Evolutionary conservation across 441 rosid genomes (phyloP), one percentile per base, ranked within the genome.

Genomic region (Syzygium malaccense): DNA sequence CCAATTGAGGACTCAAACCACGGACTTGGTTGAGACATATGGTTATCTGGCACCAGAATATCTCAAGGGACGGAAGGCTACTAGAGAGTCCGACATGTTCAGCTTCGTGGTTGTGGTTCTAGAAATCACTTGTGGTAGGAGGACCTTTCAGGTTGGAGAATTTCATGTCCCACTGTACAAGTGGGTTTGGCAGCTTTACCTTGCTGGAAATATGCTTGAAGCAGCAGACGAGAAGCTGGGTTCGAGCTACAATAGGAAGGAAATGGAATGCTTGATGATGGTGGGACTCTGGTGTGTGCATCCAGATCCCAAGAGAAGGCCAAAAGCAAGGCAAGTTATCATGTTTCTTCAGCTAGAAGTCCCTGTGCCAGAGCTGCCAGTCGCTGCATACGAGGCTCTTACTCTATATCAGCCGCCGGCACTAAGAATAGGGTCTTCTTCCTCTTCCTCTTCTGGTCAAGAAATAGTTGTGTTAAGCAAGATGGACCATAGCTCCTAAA

Each of bases 1-100:
- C 33, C 19, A 0, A 1, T 28, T n/a, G 8, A n/a, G 9, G 68
- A 60, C 68, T 60, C 68, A 0, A 60, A 60, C 68, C 2, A 60
- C 68, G 1, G 32, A 28, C n/a, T 18, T 60, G 68, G 68, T 60
- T 17, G 68, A 33, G 32, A 28, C 68, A 3, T n/a, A 3, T 0
- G 33, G 68, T 60, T 60, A 60, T n/a, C 68, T 28, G 33, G 33
- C 68, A 6, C 71, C 71, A 15, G 71, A 62, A 62, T 62, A 62
- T 62, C 0, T 62, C 18, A 14, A 30, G 0, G 71, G 0, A 62
- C 19, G 37, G 71, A 62, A 62, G 71, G 71, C 71, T 62, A 62
- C 62, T 57, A 57, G 28, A 57, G 62, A 57, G 62, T 57, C 62
- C 3, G 64, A 58, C 30, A 58, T 58, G 3, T 58, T 58, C 64